Evolutionary conservation across 164 flowering plant genomes (phyloP).

Genomic region (Macadamia integrifolia): DNA sequence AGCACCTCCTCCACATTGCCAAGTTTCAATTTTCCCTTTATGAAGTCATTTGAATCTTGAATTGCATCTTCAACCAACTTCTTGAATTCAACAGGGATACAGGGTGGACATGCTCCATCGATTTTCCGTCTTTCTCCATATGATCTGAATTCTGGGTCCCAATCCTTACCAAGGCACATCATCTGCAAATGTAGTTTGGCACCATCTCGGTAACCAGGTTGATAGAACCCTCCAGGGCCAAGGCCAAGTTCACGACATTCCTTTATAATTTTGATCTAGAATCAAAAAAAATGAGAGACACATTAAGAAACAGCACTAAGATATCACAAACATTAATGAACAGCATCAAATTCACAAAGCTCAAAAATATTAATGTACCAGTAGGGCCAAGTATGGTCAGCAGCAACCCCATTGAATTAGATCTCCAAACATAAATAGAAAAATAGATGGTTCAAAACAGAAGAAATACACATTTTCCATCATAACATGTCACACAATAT

Average conservation of each 20-base stretch:
- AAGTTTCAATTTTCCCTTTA: constrained; percentile 12
- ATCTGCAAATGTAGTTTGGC: constrained; percentile 49
- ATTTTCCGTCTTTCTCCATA: constrained; percentile 38
- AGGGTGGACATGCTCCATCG: constrained; percentile 56
- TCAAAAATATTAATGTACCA: too few species aligned
- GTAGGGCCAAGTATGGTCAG: too few species aligned
- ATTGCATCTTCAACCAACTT: constrained; percentile 45
- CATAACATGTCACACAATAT: too few species aligned
- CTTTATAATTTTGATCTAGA: constrained; percentile 49
- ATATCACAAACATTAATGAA: too few species aligned
- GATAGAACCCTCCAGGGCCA: constrained; percentile 80
- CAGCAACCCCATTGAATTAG: too few species aligned
- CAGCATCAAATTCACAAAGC: too few species aligned
- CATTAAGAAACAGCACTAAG: not conserved
- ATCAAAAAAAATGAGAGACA: not conserved
- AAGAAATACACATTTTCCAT: too few species aligned
- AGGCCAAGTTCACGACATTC: constrained; percentile 54
- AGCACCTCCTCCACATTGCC: constrained; percentile 26
- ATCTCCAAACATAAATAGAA: too few species aligned
- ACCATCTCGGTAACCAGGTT: constrained; percentile 63
- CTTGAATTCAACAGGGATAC: constrained; percentile 45
- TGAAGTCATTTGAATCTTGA: constrained; percentile 33
- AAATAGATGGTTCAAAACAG: too few species aligned
- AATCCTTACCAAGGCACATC: constrained; percentile 91
- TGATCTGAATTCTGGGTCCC: constrained; percentile 60